Evolutionary conservation across 305 asterid species (phyloP), one percentile per base, ranked within the genome.

Genomic region (Euphrasia arctica): DNA sequence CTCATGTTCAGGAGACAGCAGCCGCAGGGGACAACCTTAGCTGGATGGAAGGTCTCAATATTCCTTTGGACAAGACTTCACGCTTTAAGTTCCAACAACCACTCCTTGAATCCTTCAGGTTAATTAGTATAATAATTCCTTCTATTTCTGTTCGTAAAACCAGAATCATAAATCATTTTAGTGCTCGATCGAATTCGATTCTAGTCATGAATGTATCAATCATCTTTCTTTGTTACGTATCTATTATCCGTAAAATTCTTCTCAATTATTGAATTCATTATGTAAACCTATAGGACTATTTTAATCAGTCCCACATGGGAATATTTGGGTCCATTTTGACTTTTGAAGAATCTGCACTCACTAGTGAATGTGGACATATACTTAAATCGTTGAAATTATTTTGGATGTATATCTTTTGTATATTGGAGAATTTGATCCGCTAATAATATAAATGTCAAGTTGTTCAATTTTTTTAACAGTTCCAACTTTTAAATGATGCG

Each of bases 1-100:
- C 72, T 47, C 15, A 5, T 15, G 74, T 71, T 13, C 58, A 64
- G 1, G 80, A 78, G 42, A 34, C 41, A 6, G 49, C 14, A 3
- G 50, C 50, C 11, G 67, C 75, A 14, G 77, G 62, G 61, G 61
- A 64, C 59, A 75, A 65, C 57, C 47, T 67, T 4, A 87, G 85
- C 70, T 86, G 93, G 95, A 68, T 91, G 65, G 98, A 91, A 77
- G 98, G 96, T 50, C 65, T 91, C 12, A 81, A 86, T 50, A 78
- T 75, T 52, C 79, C 83, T 4, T 64, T 86, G 13, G 8, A 11
- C 15, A 74, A 77, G 56, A 14, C 75, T 1, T 45, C 87, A 0
- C 50, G 64, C 39, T 59, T 64, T 54, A 64, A 61, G 0, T 77
- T 62, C 42, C 67, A 83, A 64, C 85, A 86, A 68, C 77, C 80